These are phyloP conservation scores for Scleroderma bovista DNA, from an alignment of 768 basidiomycete genomes.

Conservation along the genomic window DNA sequence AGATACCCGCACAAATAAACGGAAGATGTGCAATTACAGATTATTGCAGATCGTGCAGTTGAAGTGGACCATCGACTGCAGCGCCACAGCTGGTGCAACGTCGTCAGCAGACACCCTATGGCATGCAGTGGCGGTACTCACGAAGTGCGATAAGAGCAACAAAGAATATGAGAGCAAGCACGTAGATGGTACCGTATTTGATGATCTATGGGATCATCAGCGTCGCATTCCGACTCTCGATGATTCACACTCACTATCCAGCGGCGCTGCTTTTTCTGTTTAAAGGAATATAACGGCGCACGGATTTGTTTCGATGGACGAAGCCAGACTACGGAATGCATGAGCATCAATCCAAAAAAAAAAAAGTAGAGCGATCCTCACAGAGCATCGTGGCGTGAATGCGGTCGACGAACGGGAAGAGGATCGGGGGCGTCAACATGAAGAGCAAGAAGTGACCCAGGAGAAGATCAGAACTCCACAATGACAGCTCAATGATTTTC, in stretches of 20 bases:
- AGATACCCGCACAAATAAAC: slow-evolving; percentile 16
- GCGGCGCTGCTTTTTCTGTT: slow-evolving; percentile 84
- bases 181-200: slow-evolving; percentile 78
- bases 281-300: slow-evolving; percentile 84
- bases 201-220: slow-evolving; percentile 49
- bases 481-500: slow-evolving; percentile 93
- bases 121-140: slow-evolving; percentile 36
- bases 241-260: slow-evolving; percentile 62
- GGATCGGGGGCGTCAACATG: slow-evolving; percentile 81
- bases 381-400: slow-evolving; percentile 88
- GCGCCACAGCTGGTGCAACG: slow-evolving; percentile 44
- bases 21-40: slow-evolving; percentile 45
- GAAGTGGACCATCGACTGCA: slow-evolving; percentile 55
- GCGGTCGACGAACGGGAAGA: slow-evolving; percentile 89
- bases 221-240: not conserved
- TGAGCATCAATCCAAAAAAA: slow-evolving; percentile 10
- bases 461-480: slow-evolving; percentile 94
- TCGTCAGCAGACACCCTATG: slow-evolving; percentile 5
- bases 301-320: slow-evolving; percentile 92
- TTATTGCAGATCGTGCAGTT: slow-evolving; percentile 64
- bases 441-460: slow-evolving; percentile 84
- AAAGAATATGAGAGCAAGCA: slow-evolving; percentile 62
- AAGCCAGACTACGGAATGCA: slow-evolving; percentile 70
- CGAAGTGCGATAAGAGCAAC: slow-evolving; percentile 73
- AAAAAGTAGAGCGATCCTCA: slow-evolving; percentile 36